Evolutionary conservation across 306 rosid species (phyloP), one percentile per base, ranked within the genome.

Genomic region (Lupinus albus): DNA sequence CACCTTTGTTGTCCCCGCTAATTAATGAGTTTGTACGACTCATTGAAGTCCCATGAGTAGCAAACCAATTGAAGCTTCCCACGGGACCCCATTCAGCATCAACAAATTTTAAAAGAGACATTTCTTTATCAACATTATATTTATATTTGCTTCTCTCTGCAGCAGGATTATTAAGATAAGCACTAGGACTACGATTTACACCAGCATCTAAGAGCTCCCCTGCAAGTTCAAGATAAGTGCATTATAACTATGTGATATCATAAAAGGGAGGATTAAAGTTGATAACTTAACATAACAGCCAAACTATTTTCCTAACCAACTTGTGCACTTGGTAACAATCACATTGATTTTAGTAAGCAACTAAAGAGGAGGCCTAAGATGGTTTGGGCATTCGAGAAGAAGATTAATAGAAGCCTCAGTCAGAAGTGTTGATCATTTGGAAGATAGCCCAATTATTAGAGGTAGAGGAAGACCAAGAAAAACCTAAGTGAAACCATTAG

Each of bases 31-130:
- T 93, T 54, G 94, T 82, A 28, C 98, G 96, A 61, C 97, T 93
- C 98, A 93, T 89, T 50, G 98, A 93, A 82, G 98, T 93, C 70
- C 98, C 98, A 64, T 93, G 98, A 77, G 98, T 93, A 12, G 98
- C 89, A 84, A 93, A 89, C 98, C 98, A 93, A 65, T 82, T 93
- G 69, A 93, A 93, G 86, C 91, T 86, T 58, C 98, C 98, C 2
- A 83, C 68, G 44, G 97, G 88, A 71, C 98, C 98, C 98, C 98
- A 89, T 67, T 89, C 79, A 75, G 57, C 79, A 78, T 90, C 91
- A 64, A 88, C 85, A 73, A 93, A 89, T 84, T 93, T 93, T 32
- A 93, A 49, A 64, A 93, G 91, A 35, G 86, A 83, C 97, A 93
- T 93, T 57, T 89, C 97, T 79, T 88, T 93, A 75, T 93, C 97